Evolutionary conservation across 2,329 filamentous ascomycete genomes (phyloP), one percentile per base, ranked within the genome.

Genomic region (Phyllosticta paracitricarpa): DNA sequence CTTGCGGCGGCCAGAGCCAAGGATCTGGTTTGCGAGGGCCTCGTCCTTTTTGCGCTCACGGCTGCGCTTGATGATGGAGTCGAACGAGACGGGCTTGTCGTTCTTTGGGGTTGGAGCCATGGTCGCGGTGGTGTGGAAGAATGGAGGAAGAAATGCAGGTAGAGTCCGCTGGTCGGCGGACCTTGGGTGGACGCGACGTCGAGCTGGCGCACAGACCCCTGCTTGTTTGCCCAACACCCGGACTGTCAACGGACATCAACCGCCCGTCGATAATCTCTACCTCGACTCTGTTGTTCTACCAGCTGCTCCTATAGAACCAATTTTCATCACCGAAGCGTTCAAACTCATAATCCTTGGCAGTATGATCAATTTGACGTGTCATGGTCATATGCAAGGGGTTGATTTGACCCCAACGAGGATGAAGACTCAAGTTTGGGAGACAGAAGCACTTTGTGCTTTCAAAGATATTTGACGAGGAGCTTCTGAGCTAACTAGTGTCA

Each of bases 11-110:
- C 74, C 75, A 69, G 83, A 82, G 66, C 83, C 83, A 66, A 92
- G 86, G 69, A 92, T 89, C 69, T 83, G 80, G 67, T 88, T 81
- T 33, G 89, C 89, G n/a, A 91, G 82, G 3, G 77, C 80, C 70
- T 89, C 84, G 67, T 88, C 86, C 76, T 85, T 86, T 76, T 88
- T 88, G 71, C 85, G 84, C 72, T 88, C 81, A 64, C 88, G 86
- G 26, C 70, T 56, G n/a, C 60, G 60, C 35, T 62, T 51, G 14
- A 62, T 62, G 52, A 62, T 62, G 14, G 51, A 51, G 51, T 62
- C 60, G 56, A 62, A 62, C 17, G 60, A 62, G 33, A 62, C 60
- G 54, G 59, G 33, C 48, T 61, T 26, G 9, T 56, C 56, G 51
- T 62, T 62, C 19, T 22, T 22, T 22, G 19, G 19, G 24, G 51